Percentiles rank a stretch among this genome's conserved stretches.
These are phyloP conservation scores for Fusarium sp. DNA, from an alignment of 2,329 filamentous ascomycete genomes.

Conservation along the genomic window DNA sequence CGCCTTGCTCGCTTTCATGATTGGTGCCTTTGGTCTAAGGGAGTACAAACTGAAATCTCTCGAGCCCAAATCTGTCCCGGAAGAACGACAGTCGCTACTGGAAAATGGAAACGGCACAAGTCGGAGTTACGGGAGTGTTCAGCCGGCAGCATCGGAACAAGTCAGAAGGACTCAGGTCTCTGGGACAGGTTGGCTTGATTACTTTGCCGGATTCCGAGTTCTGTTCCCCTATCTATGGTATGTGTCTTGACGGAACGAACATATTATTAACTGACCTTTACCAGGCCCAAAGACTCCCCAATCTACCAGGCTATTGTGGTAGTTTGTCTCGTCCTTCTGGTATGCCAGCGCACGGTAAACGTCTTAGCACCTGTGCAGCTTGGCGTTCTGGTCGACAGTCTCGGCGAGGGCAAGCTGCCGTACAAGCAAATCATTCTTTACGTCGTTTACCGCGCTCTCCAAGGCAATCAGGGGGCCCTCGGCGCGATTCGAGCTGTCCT, in stretches of 20 bases:
- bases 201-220: conserved; percentile 57
- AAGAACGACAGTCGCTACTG: conserved; percentile 54
- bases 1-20: conserved; percentile 51
- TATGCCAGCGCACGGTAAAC: conserved; percentile 58
- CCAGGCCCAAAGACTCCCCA: conserved; percentile 56
- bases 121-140: conserved; percentile 46
- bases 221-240: conserved; percentile 60
- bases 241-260: too few species aligned
- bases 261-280: conserved; percentile 16
- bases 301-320: conserved; percentile 56
- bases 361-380: conserved; percentile 57
- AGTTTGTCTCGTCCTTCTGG: conserved; percentile 54
- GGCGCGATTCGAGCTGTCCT: conserved; percentile 56
- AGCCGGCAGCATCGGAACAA: conserved; percentile 21
- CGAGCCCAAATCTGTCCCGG: conserved; percentile 44
- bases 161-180: conserved; percentile 48
- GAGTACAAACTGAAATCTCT: conserved; percentile 48
- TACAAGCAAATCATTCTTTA: conserved; percentile 58
- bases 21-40: conserved; percentile 44
- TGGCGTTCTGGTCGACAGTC: conserved; percentile 53
- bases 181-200: conserved; percentile 57
- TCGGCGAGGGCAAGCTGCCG: conserved; percentile 56
- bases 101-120: conserved; percentile 52
- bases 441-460: conserved; percentile 56
- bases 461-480: conserved; percentile 58